phyloP scores from a whole-genome alignment of 176 grass and related monocot species.

The Oryza meyeriana region DNA sequence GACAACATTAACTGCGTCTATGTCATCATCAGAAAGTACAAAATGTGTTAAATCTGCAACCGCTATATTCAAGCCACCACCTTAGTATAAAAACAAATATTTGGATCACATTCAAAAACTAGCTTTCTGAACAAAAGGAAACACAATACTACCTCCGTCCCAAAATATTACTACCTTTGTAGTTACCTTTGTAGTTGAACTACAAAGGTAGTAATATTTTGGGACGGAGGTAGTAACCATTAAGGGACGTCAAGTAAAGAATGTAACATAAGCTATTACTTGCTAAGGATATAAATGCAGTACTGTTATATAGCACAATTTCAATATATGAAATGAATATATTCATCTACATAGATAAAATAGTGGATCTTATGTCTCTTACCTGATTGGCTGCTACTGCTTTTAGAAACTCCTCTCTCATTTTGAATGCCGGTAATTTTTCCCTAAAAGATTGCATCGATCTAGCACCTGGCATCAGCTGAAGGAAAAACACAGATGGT shows the following conservation, averaged over 20 bases:
- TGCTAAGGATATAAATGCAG: neutral
- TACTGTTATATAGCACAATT: neutral
- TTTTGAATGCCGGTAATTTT: slow-evolving; percentile 79
- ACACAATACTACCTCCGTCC: too few species aligned
- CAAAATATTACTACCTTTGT: too few species aligned
- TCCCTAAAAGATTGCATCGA: slow-evolving; percentile 85
- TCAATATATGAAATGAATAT: neutral
- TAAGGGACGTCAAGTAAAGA: neutral
- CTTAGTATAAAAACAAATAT: neutral
- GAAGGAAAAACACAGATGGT: slow-evolving; percentile 27
- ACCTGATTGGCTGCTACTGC: slow-evolving; percentile 79
- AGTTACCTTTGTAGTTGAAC: too few species aligned
- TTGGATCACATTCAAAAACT: slow-evolving; percentile 13
- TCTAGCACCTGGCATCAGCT: slow-evolving; percentile 62
- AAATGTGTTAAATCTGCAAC: neutral
- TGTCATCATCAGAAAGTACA: neutral
- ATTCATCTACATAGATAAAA: slow-evolving; percentile 19
- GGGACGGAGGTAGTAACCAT: too few species aligned
- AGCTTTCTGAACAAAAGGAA: neutral
- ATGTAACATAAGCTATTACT: neutral
- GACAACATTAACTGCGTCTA: neutral
- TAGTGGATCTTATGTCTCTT: neutral
- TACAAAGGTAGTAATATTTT: too few species aligned
- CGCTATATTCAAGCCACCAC: neutral
- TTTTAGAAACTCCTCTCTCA: slow-evolving; percentile 79